These are phyloP conservation scores for Saprolegnia parasitica DNA, from an alignment of 352 stramenopile species.

Conservation along the genomic window DNA sequence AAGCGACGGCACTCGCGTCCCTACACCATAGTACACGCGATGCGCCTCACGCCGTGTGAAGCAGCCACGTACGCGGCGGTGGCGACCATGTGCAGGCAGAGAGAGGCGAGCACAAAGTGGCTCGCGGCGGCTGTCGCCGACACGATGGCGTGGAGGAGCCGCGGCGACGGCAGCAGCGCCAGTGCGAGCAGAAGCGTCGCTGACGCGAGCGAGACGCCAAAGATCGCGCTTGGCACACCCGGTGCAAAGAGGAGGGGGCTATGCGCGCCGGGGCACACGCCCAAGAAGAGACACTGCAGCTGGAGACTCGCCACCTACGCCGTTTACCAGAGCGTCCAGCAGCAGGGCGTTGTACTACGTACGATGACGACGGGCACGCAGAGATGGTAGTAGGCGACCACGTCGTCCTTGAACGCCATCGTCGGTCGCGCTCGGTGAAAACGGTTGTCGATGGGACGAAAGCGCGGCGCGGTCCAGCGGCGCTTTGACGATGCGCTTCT, in stretches of 20 bases:
- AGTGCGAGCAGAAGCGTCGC: not conserved
- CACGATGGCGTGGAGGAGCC: not conserved
- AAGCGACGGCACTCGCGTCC: not conserved
- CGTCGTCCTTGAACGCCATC: not conserved
- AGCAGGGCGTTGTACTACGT: not conserved
- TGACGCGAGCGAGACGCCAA: not conserved
- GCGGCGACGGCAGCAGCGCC: not conserved
- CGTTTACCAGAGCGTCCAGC: too few relatives aligned
- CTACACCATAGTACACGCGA: not conserved
- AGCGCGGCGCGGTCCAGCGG: constrained; percentile 36
- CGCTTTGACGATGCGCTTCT: constrained; percentile 44
- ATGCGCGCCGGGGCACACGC: not conserved
- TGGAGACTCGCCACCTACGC: not conserved
- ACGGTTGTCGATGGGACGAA: constrained; percentile 11
- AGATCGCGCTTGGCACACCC: not conserved
- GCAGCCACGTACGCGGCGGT: not conserved
- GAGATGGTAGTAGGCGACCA: not conserved
- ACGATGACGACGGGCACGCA: not conserved
- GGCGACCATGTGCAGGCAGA: not conserved
- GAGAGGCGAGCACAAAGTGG: not conserved
- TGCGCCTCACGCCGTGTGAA: not conserved
- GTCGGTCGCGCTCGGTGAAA: too few relatives aligned
- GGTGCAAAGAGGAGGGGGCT: not conserved
- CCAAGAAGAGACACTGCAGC: not conserved
- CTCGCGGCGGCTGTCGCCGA: not conserved